Evolutionary conservation across 139 green algal species (phyloP).

Genomic region (Closterium sp.): DNA sequence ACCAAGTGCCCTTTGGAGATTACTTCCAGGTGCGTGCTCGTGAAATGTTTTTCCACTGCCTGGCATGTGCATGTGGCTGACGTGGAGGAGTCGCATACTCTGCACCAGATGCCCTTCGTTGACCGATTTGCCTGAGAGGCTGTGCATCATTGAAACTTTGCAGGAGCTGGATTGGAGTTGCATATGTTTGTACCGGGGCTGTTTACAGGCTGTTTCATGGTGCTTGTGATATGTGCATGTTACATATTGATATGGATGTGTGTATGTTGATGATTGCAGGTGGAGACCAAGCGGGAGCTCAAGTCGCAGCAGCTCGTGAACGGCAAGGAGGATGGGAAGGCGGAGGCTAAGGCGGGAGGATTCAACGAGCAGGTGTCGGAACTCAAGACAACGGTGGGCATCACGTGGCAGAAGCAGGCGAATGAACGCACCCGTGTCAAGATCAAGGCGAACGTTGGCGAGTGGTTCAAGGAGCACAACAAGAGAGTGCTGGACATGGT

Average conservation of each 20-base stretch:
- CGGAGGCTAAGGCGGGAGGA: not conserved
- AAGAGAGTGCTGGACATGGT: constrained; percentile 18
- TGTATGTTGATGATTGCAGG: too few relatives aligned
- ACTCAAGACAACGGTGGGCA: not conserved
- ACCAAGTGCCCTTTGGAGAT: constrained; percentile 46
- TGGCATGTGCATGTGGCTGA: not conserved
- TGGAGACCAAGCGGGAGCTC: not conserved
- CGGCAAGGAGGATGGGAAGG: not conserved
- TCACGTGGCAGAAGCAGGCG: constrained; percentile 28
- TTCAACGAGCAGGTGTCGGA: not conserved
- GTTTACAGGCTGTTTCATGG: too few relatives aligned
- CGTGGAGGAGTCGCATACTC: constrained; percentile 40
- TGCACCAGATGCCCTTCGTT: constrained; percentile 43
- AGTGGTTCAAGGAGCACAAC: constrained; percentile 27
- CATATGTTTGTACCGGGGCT: too few relatives aligned
- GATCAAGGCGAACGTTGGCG: constrained; percentile 10
- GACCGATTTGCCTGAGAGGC: constrained; percentile 10
- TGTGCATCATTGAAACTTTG: too few relatives aligned
- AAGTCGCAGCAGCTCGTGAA: not conserved
- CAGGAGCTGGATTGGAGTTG: too few relatives aligned
- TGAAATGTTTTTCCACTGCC: too few relatives aligned
- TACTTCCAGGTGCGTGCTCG: constrained; percentile 26
- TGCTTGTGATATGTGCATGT: too few relatives aligned
- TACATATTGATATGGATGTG: too few relatives aligned
- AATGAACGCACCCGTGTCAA: not conserved